These are phyloP conservation scores for Mycena crocata DNA, from an alignment of 768 basidiomycete genomes.

Conservation along the genomic window DNA sequence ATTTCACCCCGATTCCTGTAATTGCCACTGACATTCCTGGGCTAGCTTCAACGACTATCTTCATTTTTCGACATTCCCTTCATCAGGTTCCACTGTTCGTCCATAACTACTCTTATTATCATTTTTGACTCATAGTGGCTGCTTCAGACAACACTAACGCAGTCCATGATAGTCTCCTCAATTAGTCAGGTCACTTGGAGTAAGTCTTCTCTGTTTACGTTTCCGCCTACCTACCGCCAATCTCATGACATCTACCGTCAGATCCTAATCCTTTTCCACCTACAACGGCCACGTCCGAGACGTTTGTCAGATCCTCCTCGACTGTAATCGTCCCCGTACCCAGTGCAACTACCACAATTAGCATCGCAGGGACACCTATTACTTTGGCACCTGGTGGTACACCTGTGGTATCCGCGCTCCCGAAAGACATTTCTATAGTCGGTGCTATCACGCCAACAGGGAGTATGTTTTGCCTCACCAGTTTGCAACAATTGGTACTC, in stretches of 20 bases:
- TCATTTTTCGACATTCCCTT: conserved; percentile 26
- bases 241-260: not conserved
- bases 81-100: too few relatives aligned
- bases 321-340: conserved; percentile 11
- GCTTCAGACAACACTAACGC: conserved; percentile 1
- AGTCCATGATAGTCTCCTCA: not conserved
- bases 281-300: conserved; percentile 9
- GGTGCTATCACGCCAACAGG: conserved; percentile 13
- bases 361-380: not conserved
- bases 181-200: conserved; percentile 22
- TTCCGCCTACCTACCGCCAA: not conserved
- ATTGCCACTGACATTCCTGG: not conserved
- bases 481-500: not conserved
- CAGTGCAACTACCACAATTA: not conserved
- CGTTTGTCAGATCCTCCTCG: conserved; percentile 1
- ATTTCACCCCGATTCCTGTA: not conserved
- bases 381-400: conserved; percentile 20
- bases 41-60: conserved; percentile 28
- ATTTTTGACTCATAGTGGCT: too few relatives aligned
- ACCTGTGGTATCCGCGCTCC: conserved; percentile 6
- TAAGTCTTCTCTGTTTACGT: not conserved
- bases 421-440: not conserved
- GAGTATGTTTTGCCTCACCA: not conserved
- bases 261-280: conserved; percentile 20
- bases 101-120: too few relatives aligned